Evolutionary conservation across 1,284 basidiomycete genomes (phyloP), one percentile per base, ranked within the genome.

Genomic region (Anthracocystis walkeri): DNA sequence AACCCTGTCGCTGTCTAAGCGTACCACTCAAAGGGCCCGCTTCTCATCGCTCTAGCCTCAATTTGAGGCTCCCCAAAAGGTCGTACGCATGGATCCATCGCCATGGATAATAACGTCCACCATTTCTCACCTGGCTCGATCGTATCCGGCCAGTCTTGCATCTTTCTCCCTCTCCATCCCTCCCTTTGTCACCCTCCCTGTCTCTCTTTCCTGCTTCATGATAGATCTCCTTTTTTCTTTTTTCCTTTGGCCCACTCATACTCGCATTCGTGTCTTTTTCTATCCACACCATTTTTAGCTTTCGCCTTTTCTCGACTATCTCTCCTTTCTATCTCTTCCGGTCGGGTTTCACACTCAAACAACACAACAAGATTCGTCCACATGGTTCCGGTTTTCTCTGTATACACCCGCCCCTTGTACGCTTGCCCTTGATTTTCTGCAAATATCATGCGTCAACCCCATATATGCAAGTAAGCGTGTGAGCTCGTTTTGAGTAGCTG

Each of bases 1-100:
- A 78, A 73, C 49, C 68, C 77, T 10, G 72, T 80, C 18, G 66
- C 79, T 4, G 79, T 68, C 48, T 79, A 66, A 65, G 41, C 25
- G 38, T 41, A 25, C 25, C 20, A 45, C 23, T 23, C 8, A 42
- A 6, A 42, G 42, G 23, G 7, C 4, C 8, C 10, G 10, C 21
- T 12, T 25, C 31, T 33, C 35, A 46, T 2, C 14, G 7, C 23
- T 27, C 21, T 6, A 21, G 12, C 35, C 18, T 20, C 14, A 11
- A 25, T 42, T 25, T 2, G 20, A 46, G 33, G 7, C 11, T 46
- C 6, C 25, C 31, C 50, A 61, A 61, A 61, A 52, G 58, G 58
- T 4, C 44, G 35, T 41, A 38, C n/a, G 4, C 33, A 40, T 54
- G 35, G 27, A 8, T 8, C 29, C 23, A 33, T 61, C 42, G 44